Evolutionary conservation across 2,329 filamentous ascomycete genomes (phyloP).

Genomic region (Fusarium verticillioides): DNA sequence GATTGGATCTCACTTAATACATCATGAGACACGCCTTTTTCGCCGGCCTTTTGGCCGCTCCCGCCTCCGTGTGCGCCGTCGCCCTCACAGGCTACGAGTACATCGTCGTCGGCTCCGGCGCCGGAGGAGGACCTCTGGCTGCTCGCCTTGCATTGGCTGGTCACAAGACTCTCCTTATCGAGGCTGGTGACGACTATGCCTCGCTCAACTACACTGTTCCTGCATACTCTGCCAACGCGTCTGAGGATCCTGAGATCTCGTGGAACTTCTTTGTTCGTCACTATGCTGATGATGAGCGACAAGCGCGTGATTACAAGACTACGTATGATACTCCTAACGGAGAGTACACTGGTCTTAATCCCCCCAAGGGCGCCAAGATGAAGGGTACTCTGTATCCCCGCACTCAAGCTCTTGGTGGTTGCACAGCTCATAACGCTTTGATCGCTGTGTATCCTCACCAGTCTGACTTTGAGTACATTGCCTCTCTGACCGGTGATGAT

Average conservation of each 20-base stretch:
- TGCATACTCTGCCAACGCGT: constrained; percentile 62
- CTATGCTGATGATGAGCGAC: constrained; percentile 64
- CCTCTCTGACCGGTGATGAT: constrained; percentile 66
- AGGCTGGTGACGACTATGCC: constrained; percentile 70
- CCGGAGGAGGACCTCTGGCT: constrained; percentile 69
- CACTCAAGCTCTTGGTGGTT: constrained; percentile 60
- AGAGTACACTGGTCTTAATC: constrained; percentile 59
- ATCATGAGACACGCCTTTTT: constrained; percentile 32
- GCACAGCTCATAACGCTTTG: constrained; percentile 69
- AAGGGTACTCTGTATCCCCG: constrained; percentile 61
- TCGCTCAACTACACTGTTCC: constrained; percentile 64
- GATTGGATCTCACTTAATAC: neutral
- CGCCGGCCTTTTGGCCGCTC: constrained; percentile 21
- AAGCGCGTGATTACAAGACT: constrained; percentile 68
- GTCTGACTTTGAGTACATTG: constrained; percentile 69
- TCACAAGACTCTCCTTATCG: constrained; percentile 68
- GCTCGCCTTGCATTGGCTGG: constrained; percentile 68
- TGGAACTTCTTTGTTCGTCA: constrained; percentile 75
- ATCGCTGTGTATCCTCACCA: constrained; percentile 68
- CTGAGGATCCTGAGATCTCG: constrained; percentile 64
- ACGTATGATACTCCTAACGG: constrained; percentile 65
- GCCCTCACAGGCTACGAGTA: constrained; percentile 59
- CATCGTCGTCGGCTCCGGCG: constrained; percentile 70
- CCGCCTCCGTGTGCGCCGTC: constrained; percentile 28
- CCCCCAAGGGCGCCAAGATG: constrained; percentile 53